A percentile compares a stretch with the other conserved stretches of the same genome.
Evolutionary conservation across 176 grass and related monocot genomes (phyloP).

Genomic region (Avena eriantha): DNA sequence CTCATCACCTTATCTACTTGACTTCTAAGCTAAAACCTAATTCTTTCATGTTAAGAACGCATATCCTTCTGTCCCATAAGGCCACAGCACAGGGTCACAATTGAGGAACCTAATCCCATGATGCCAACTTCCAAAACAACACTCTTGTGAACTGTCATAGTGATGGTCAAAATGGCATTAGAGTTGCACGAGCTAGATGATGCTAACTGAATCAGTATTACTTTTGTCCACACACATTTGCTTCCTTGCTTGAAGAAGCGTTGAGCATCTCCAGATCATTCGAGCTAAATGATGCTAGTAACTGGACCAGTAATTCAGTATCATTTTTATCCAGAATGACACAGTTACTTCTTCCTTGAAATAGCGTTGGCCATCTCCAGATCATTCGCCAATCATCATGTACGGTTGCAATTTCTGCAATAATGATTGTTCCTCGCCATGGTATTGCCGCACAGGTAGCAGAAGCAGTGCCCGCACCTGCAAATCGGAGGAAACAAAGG

Average conservation of each 20-base stretch:
- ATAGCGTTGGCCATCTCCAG: background rate
- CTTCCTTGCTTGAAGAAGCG: background rate
- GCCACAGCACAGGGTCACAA: background rate
- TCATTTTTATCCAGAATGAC: background rate
- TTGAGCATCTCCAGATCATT: slow-evolving; percentile 1
- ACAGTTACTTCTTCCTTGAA: background rate
- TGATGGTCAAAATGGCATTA: background rate
- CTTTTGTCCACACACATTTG: background rate
- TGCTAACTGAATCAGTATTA: background rate
- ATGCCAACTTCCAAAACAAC: background rate
- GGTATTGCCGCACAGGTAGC: slow-evolving; percentile 71
- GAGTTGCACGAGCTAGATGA: background rate
- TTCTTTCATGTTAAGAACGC: background rate
- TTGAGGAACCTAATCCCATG: background rate
- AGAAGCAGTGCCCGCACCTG: slow-evolving; percentile 79
- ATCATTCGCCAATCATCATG: slow-evolving; percentile 44
- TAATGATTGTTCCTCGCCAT: slow-evolving; percentile 60
- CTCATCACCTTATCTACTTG: background rate
- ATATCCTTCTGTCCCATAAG: background rate
- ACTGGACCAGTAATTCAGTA: background rate
- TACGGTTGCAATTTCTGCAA: slow-evolving; percentile 49
- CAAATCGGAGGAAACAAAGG: slow-evolving; percentile 13
- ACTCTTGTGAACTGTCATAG: background rate
- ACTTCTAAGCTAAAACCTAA: background rate
- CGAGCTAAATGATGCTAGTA: background rate